Evolutionary conservation across 345 rosid species (phyloP).

Genomic region (Brassica rapa): DNA sequence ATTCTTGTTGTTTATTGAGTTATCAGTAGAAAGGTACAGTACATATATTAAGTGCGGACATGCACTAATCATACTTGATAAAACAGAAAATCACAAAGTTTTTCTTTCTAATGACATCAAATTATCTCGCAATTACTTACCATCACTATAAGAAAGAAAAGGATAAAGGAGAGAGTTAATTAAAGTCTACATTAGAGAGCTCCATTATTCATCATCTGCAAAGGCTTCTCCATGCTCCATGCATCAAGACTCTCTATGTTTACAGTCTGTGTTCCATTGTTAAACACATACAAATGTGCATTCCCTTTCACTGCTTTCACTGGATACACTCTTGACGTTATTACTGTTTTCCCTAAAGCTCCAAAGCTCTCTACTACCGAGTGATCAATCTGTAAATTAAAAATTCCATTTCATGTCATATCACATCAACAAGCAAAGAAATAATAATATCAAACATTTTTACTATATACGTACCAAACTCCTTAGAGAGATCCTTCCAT

Average conservation of each 20-base stretch:
- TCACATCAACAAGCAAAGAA: neutral
- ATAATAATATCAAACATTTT: neutral
- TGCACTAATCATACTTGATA: neutral
- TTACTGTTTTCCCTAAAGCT: constrained; percentile 64
- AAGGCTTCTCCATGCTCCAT: constrained; percentile 74
- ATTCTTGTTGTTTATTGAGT: constrained; percentile 15
- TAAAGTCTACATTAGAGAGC: constrained; percentile 5
- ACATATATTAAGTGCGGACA: constrained; percentile 2
- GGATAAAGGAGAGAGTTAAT: neutral
- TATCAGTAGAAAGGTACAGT: constrained; percentile 11
- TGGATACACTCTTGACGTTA: constrained; percentile 81
- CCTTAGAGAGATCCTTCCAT: constrained; percentile 61
- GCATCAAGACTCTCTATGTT: constrained; percentile 60
- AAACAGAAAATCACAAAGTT: neutral
- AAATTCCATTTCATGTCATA: neutral
- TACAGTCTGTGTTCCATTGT: constrained; percentile 61
- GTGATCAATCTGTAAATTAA: constrained; percentile 56
- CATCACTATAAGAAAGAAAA: neutral
- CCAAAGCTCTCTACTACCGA: constrained; percentile 82
- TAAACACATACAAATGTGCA: constrained; percentile 72
- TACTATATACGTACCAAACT: constrained; percentile 55
- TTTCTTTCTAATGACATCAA: neutral
- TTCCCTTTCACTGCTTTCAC: constrained; percentile 45
- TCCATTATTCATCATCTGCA: constrained; percentile 43
- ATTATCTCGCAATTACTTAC: neutral